Evolutionary conservation across 2,329 filamentous ascomycete species (phyloP).

Genomic region (Colletotrichum endophyticum): DNA sequence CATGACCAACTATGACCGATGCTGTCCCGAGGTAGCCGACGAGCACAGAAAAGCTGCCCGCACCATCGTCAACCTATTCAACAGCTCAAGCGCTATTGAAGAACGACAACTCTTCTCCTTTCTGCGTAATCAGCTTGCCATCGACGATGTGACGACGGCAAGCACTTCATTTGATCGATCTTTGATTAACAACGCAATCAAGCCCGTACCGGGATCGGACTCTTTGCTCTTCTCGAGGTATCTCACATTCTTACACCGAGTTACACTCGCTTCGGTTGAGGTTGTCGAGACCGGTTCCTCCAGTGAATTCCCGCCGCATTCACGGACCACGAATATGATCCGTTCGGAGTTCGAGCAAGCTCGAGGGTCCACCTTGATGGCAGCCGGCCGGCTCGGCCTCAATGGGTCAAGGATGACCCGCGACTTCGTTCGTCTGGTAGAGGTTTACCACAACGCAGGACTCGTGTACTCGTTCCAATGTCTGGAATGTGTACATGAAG

Average conservation of each 20-base stretch:
- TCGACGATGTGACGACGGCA: conserved; percentile 30
- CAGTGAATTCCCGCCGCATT: not conserved
- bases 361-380: conserved; percentile 29
- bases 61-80: conserved; percentile 32
- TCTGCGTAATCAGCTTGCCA: conserved; percentile 31
- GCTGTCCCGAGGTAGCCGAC: conserved; percentile 28
- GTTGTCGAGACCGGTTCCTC: not conserved
- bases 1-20: conserved; percentile 31
- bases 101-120: conserved; percentile 29
- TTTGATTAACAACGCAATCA: conserved; percentile 21
- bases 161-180: conserved; percentile 30
- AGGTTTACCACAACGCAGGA: conserved; percentile 31
- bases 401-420: conserved; percentile 20
- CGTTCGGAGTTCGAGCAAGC: conserved; percentile 29
- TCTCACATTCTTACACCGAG: conserved; percentile 22
- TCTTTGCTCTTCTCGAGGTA: conserved; percentile 28
- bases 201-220: not conserved
- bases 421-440: conserved; percentile 32
- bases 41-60: conserved; percentile 31
- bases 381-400: conserved; percentile 27
- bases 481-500: conserved; percentile 21
- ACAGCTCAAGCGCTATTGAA: not conserved
- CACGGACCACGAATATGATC: not conserved
- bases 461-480: conserved; percentile 31
- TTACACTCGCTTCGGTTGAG: conserved; percentile 24